phyloP scores from a whole-genome alignment of 768 basidiomycete species.

The Termitomyces heimii region DNA sequence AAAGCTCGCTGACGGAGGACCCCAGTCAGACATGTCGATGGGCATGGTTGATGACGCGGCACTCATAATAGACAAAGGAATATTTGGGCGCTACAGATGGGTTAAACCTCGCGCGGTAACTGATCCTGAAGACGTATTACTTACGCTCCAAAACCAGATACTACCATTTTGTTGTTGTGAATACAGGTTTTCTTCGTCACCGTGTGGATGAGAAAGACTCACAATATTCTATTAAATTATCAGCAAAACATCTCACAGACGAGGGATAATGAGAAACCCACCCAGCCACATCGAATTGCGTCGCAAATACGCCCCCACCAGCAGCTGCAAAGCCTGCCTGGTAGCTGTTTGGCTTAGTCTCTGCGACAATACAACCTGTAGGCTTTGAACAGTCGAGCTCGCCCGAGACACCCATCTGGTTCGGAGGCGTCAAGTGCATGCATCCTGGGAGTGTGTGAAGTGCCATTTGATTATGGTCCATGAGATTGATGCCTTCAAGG shows the following conservation, averaged over 20 bases:
- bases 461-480: slow-evolving; percentile 66
- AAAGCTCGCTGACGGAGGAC: slow-evolving; percentile 34
- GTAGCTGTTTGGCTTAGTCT: slow-evolving; percentile 55
- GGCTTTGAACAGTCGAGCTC: slow-evolving; percentile 52
- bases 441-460: slow-evolving; percentile 61
- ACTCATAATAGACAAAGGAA: slow-evolving; percentile 28
- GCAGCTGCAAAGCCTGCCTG: slow-evolving; percentile 60
- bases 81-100: slow-evolving; percentile 26
- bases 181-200: neutral
- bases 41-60: slow-evolving; percentile 20
- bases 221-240: slow-evolving; percentile 19
- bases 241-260: neutral
- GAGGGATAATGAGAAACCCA: slow-evolving; percentile 1
- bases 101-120: slow-evolving; percentile 11
- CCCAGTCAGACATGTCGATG: slow-evolving; percentile 35
- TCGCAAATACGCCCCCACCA: slow-evolving; percentile 74
- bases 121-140: slow-evolving; percentile 7
- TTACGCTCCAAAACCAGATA: slow-evolving; percentile 44
- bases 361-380: slow-evolving; percentile 61
- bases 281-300: slow-evolving; percentile 56
- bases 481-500: slow-evolving; percentile 78
- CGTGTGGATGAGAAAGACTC: slow-evolving; percentile 3
- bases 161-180: slow-evolving; percentile 12
- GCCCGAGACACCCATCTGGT: slow-evolving; percentile 42
- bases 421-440: slow-evolving; percentile 26